phyloP scores from a whole-genome alignment of 306 rosid genomes.

The Medicago ruthenica region DNA sequence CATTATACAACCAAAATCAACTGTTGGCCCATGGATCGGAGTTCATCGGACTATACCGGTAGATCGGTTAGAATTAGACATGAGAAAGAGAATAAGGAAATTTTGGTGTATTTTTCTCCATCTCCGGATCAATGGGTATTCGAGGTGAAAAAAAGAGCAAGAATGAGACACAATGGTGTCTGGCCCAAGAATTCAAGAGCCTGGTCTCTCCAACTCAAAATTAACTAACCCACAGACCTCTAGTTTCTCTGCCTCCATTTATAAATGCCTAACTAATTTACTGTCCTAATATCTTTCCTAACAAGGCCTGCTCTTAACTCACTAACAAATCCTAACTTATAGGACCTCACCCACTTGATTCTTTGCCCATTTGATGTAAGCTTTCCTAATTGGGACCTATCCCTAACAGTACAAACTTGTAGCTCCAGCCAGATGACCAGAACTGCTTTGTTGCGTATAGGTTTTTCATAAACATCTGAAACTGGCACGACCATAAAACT shows the following conservation, averaged over 20 bases:
- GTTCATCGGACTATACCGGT: not conserved
- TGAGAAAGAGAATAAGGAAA: not conserved
- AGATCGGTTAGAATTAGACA: not conserved
- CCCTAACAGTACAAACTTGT: not conserved
- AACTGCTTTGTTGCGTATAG: not conserved
- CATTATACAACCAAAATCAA: conserved; percentile 38
- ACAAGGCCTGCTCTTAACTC: not conserved
- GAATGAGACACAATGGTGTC: not conserved
- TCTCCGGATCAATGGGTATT: not conserved
- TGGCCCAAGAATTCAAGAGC: not conserved
- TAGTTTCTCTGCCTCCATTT: not conserved
- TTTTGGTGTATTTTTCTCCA: not conserved
- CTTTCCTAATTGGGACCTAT: not conserved
- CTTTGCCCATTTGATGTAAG: conserved; percentile 9
- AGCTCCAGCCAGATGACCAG: conserved; percentile 8
- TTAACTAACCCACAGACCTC: conserved; percentile 10
- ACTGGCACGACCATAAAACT: not conserved
- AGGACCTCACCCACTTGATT: not conserved
- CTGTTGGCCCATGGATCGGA: conserved; percentile 13
- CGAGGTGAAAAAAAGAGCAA: not conserved
- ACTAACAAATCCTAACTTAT: not conserved
- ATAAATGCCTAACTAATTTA: not conserved
- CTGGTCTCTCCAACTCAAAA: not conserved
- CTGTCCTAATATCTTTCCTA: not conserved
- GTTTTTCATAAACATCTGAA: not conserved